A percentile compares a stretch with the other conserved stretches of the same genome.
These are phyloP conservation scores for Coemansia sp. DNA, from an alignment of 192 early-diverging fungal species.

Conservation along the genomic window DNA sequence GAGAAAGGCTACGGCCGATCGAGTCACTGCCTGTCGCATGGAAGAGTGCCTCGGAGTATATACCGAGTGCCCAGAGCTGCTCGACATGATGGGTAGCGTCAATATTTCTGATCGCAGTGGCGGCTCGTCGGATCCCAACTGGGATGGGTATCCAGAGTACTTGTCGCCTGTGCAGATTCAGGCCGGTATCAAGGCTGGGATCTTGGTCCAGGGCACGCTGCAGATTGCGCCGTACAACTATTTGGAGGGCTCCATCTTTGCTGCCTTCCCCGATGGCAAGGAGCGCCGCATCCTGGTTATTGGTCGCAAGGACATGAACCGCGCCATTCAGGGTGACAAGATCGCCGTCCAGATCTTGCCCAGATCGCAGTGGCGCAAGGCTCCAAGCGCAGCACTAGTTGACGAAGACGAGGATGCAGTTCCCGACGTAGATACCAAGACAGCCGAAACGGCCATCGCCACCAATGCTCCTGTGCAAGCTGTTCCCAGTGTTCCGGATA, in stretches of 20 bases:
- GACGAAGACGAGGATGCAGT: constrained; percentile 70
- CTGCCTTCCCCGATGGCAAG: constrained; percentile 71
- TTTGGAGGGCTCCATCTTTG: constrained; percentile 80
- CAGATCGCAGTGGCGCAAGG: constrained; percentile 79
- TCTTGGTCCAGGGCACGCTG: constrained; percentile 80
- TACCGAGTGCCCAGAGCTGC: constrained; percentile 80
- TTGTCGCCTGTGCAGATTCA: constrained; percentile 74
- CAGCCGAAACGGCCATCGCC: neutral
- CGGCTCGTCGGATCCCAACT: constrained; percentile 49
- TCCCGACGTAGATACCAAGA: constrained; percentile 26
- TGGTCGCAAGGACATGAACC: constrained; percentile 85
- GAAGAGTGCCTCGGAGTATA: constrained; percentile 76
- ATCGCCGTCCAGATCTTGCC: constrained; percentile 90
- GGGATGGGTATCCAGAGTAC: constrained; percentile 68
- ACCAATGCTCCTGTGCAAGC: neutral
- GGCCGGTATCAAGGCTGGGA: constrained; percentile 82
- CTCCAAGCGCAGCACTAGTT: constrained; percentile 70
- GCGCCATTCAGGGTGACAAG: constrained; percentile 90
- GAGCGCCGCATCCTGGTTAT: constrained; percentile 77
- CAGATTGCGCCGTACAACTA: constrained; percentile 87
- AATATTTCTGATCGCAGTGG: constrained; percentile 42
- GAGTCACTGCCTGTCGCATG: constrained; percentile 73
- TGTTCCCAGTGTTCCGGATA: constrained; percentile 23
- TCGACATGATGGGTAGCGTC: constrained; percentile 82
- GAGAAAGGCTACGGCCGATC: constrained; percentile 65